These are phyloP conservation scores for Neofusicoccum kwambonambiense DNA, from an alignment of 2,329 filamentous ascomycete species.

Conservation along the genomic window DNA sequence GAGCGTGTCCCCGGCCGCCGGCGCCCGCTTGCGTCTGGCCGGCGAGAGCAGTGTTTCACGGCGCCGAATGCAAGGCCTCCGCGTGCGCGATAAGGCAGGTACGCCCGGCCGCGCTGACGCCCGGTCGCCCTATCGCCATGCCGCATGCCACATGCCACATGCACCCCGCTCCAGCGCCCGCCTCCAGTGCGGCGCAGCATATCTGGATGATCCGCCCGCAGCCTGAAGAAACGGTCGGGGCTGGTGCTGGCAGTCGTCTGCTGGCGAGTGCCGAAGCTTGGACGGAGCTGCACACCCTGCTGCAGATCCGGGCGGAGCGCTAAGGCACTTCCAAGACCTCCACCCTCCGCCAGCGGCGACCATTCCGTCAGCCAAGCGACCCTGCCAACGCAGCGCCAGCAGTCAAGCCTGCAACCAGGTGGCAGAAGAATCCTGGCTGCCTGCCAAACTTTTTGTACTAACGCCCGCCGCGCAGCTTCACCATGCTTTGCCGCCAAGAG, in stretches of 20 bases:
- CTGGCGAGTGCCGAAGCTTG: not conserved
- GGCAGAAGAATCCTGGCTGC: too few species aligned
- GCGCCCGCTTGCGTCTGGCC: not conserved
- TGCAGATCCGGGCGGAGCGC: not conserved
- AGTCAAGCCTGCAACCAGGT: too few species aligned
- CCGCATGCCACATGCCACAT: too few species aligned
- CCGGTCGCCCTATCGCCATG: too few species aligned
- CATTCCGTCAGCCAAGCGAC: not conserved
- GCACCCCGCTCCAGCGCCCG: too few species aligned
- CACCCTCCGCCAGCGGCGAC: not conserved
- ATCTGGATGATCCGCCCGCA: not conserved
- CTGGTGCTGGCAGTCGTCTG: not conserved
- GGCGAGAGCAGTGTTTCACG: not conserved
- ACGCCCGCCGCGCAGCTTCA: not conserved
- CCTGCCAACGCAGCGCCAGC: not conserved
- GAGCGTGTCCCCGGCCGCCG: not conserved
- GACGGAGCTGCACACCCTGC: not conserved
- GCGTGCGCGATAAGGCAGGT: constrained; percentile 7
- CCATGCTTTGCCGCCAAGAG: not conserved
- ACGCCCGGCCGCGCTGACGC: not conserved
- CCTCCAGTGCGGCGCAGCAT: not conserved
- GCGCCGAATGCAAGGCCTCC: not conserved
- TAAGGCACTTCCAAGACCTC: not conserved
- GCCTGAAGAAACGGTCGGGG: not conserved
- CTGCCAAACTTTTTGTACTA: not conserved